Conservation (phyloP, 139 green algal genomes). For the Deuterostichococcus epilithicus region DNA sequence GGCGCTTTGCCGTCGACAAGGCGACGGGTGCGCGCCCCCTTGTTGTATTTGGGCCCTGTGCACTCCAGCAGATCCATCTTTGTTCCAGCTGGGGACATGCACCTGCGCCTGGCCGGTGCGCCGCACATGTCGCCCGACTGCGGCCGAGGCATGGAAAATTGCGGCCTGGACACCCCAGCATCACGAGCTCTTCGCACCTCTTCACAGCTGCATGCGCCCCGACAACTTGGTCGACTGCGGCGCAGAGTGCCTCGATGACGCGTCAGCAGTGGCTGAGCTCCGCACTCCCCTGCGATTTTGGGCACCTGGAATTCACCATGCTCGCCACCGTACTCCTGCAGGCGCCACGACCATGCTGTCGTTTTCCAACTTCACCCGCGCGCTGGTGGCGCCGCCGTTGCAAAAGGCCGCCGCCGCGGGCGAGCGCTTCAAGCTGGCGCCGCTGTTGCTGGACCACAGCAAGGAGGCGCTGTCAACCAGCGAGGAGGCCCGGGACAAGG, state of each 20-base stretch:
- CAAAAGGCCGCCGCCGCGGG: slow-evolving; percentile 5
- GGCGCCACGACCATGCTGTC: slow-evolving; percentile 62
- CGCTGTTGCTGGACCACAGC: slow-evolving; percentile 81
- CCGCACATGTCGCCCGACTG: too few species aligned
- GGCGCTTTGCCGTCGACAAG: slow-evolving; percentile 80
- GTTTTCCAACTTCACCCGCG: slow-evolving; percentile 92
- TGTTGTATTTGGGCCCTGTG: background rate
- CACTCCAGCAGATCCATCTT: background rate
- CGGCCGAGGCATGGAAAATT: too few species aligned
- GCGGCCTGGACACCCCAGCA: too few species aligned
- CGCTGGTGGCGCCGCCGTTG: slow-evolving; percentile 40
- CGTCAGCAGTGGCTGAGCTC: too few species aligned
- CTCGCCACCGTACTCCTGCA: background rate
- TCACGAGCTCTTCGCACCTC: too few species aligned
- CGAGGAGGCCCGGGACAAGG: slow-evolving; percentile 39
- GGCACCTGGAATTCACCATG: background rate
- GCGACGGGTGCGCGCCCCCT: background rate
- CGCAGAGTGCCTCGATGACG: too few species aligned
- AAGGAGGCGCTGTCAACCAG: slow-evolving; percentile 55
- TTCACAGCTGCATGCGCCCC: too few species aligned
- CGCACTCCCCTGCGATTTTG: too few species aligned
- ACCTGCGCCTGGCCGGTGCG: background rate
- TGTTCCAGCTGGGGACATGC: background rate
- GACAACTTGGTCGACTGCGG: too few species aligned
- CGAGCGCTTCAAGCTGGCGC: slow-evolving; percentile 18